Percentiles rank a stretch among this genome's conserved stretches.
Evolutionary conservation across 352 stramenopile genomes (phyloP).

Genomic region (Phytophthora ramorum): DNA sequence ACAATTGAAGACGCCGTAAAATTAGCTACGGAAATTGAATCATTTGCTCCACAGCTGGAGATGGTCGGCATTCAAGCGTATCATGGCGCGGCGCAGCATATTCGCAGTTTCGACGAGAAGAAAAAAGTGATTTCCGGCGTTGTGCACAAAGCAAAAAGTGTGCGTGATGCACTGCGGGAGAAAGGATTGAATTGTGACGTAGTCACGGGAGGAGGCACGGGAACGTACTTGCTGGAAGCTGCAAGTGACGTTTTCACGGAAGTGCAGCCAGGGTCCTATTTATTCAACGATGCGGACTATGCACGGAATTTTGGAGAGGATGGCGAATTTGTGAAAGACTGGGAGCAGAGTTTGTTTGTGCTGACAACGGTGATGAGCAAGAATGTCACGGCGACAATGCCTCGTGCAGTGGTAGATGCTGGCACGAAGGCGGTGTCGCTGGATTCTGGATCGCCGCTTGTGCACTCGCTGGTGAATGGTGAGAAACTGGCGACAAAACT

Average conservation of each 20-base stretch:
- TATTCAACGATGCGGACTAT: constrained; percentile 85
- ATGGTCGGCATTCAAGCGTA: constrained; percentile 77
- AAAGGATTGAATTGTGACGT: constrained; percentile 56
- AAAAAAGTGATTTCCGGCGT: constrained; percentile 49
- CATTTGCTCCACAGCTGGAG: constrained; percentile 25
- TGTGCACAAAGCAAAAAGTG: constrained; percentile 42
- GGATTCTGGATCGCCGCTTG: constrained; percentile 65
- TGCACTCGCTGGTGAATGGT: constrained; percentile 51
- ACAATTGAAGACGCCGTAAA: constrained; percentile 48
- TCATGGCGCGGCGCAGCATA: constrained; percentile 77
- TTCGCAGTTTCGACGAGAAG: constrained; percentile 66
- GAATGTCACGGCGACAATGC: constrained; percentile 38
- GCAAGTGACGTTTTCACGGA: constrained; percentile 73
- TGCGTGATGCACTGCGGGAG: constrained; percentile 45
- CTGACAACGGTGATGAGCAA: constrained; percentile 75
- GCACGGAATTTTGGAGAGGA: constrained; percentile 53
- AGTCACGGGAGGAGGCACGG: constrained; percentile 74
- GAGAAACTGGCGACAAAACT: constrained; percentile 44
- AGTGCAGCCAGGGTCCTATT: constrained; percentile 79
- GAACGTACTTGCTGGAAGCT: constrained; percentile 70
- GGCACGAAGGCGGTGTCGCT: constrained; percentile 79
- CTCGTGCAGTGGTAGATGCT: constrained; percentile 69
- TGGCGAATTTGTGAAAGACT: constrained; percentile 49
- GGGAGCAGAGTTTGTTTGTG: constrained; percentile 75
- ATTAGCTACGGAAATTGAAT: constrained; percentile 48